Conservation (phyloP, 345 rosid species). For the thale cress (Arabidopsis thaliana) region DNA sequence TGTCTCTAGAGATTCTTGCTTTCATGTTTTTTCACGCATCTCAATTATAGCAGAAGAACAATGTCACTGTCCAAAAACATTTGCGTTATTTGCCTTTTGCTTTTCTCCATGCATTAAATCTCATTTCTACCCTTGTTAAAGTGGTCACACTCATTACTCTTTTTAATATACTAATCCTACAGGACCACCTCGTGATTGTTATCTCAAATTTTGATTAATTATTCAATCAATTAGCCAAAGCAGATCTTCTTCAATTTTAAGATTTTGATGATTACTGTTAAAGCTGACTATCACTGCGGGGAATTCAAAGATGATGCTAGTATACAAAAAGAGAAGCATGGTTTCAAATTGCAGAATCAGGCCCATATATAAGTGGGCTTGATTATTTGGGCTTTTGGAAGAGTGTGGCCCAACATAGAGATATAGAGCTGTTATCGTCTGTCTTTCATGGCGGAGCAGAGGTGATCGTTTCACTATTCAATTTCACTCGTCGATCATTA, state of each 20-base stretch:
- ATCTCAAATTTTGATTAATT: neutral
- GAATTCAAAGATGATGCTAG: no score
- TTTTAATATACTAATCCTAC: constrained; percentile 33
- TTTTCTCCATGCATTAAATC: constrained; percentile 45
- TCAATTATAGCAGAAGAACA: constrained; percentile 32
- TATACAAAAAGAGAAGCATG: no score
- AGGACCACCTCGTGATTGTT: constrained; percentile 39
- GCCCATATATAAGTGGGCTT: neutral
- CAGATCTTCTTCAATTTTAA: constrained; percentile 37
- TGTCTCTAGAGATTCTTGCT: constrained; percentile 30
- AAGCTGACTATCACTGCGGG: constrained; percentile 19
- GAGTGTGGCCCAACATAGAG: no score
- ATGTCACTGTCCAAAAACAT: constrained; percentile 22
- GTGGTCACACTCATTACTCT: constrained; percentile 31
- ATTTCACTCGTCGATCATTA: neutral
- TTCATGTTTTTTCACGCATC: constrained; percentile 38
- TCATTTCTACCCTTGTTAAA: constrained; percentile 36
- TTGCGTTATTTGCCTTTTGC: constrained; percentile 33
- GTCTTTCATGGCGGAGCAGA: neutral
- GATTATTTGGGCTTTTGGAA: neutral
- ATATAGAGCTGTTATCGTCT: neutral
- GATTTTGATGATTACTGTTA: constrained; percentile 33
- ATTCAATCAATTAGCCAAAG: constrained; percentile 38
- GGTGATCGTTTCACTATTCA: neutral
- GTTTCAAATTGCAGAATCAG: neutral